These are phyloP conservation scores for Verticillium albo-atrum DNA, from an alignment of 2,329 filamentous ascomycete species.

Conservation along the genomic window DNA sequence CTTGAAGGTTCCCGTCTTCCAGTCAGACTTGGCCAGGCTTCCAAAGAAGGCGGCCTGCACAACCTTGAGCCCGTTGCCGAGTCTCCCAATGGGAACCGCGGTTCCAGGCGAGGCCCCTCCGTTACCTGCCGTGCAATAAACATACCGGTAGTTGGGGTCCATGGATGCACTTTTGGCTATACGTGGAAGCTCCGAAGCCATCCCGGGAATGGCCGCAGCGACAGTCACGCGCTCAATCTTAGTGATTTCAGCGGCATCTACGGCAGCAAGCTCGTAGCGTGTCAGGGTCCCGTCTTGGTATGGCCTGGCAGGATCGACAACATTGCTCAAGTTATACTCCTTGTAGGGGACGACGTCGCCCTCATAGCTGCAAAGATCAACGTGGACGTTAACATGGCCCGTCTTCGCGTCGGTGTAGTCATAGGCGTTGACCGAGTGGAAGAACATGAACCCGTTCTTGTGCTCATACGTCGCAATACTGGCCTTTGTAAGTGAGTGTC, in stretches of 20 bases:
- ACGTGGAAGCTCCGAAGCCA: constrained; percentile 12
- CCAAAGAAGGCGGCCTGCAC: constrained; percentile 11
- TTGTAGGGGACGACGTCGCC: constrained; percentile 3
- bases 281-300: constrained; percentile 6
- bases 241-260: background rate
- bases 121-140: constrained; percentile 12
- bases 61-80: constrained; percentile 3
- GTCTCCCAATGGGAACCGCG: constrained; percentile 9
- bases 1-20: constrained; percentile 11
- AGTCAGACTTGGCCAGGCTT: constrained; percentile 13
- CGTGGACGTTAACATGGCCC: constrained; percentile 7
- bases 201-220: constrained; percentile 8
- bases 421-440: constrained; percentile 14
- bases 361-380: constrained; percentile 13
- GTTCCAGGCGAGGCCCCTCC: constrained; percentile 10
- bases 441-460: constrained; percentile 11
- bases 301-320: constrained; percentile 6
- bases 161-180: constrained; percentile 12
- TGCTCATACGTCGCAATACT: constrained; percentile 8
- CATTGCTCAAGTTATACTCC: constrained; percentile 26
- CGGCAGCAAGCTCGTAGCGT: constrained; percentile 10
- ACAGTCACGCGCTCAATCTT: constrained; percentile 6
- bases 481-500: background rate
- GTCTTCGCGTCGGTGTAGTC: constrained; percentile 10
- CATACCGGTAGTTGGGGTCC: constrained; percentile 10